These are phyloP conservation scores for Kickxella alabastrina DNA, from an alignment of 192 early-diverging fungal species.

Conservation along the genomic window DNA sequence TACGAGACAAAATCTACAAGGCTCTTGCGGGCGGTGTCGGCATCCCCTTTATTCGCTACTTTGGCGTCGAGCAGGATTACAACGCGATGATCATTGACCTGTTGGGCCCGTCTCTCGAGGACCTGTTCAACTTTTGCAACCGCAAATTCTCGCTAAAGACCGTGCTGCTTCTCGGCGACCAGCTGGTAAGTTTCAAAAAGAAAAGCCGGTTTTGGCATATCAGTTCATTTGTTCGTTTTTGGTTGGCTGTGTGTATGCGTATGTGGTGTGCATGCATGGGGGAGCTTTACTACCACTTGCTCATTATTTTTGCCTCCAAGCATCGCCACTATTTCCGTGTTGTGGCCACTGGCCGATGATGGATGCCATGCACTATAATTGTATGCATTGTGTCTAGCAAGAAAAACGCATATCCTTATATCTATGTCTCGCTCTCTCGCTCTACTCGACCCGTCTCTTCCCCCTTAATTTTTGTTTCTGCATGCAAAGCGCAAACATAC, in stretches of 20 bases:
- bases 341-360: not conserved
- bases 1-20: slow-evolving; percentile 98
- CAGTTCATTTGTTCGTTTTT: too few species aligned
- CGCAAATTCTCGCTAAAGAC: slow-evolving; percentile 87
- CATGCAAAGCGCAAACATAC: not conserved
- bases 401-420: not conserved
- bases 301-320: not conserved
- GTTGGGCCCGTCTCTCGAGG: slow-evolving; percentile 87
- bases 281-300: not conserved
- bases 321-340: not conserved
- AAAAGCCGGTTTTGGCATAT: too few species aligned
- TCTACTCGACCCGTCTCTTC: not conserved
- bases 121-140: slow-evolving; percentile 86
- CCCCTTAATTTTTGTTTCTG: not conserved
- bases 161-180: slow-evolving; percentile 79
- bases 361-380: not conserved
- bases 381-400: not conserved
- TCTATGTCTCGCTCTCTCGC: not conserved
- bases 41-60: slow-evolving; percentile 84
- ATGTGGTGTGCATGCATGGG: not conserved
- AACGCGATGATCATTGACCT: slow-evolving; percentile 87
- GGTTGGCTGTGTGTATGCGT: slow-evolving; percentile 44
- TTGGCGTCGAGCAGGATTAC: slow-evolving; percentile 77
- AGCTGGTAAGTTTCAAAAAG: slow-evolving; percentile 58
- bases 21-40: slow-evolving; percentile 87